Percentiles rank a stretch among this genome's conserved stretches.
These are phyloP conservation scores for Epithele typhae DNA, from an alignment of 768 basidiomycete species.

Conservation along the genomic window DNA sequence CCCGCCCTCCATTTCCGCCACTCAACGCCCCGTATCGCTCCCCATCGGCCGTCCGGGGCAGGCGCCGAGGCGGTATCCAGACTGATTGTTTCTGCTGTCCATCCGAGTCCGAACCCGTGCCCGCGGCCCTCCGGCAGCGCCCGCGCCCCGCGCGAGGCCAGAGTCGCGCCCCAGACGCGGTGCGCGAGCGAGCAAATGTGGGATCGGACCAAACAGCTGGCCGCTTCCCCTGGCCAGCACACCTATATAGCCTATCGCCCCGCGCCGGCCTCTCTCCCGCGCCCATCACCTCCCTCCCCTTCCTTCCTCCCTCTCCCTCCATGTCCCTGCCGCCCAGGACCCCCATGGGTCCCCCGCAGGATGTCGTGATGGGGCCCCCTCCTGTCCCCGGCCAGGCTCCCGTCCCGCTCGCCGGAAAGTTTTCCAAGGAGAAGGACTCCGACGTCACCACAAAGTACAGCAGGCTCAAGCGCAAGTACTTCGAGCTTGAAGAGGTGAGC, in stretches of 20 bases:
- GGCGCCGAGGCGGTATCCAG: no score
- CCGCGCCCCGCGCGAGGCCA: neutral
- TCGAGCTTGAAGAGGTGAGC: constrained; percentile 64
- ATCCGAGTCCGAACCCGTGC: no score
- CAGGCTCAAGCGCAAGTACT: constrained; percentile 60
- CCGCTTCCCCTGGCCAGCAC: constrained; percentile 20
- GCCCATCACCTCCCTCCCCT: constrained; percentile 14
- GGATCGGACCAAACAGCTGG: constrained; percentile 25
- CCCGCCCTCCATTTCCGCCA: constrained; percentile 13
- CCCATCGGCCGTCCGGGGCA: neutral
- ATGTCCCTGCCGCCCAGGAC: constrained; percentile 19
- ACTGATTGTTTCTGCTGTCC: no score
- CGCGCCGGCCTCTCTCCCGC: constrained; percentile 18
- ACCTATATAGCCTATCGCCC: constrained; percentile 18
- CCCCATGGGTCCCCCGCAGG: constrained; percentile 35
- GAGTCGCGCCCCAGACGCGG: constrained; percentile 9
- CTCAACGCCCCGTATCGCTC: constrained; percentile 16
- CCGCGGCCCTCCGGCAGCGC: no score
- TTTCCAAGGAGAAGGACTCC: constrained; percentile 30
- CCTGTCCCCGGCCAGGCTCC: constrained; percentile 32
- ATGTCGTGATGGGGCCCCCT: constrained; percentile 49
- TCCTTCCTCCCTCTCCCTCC: constrained; percentile 9
- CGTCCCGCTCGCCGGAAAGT: constrained; percentile 21
- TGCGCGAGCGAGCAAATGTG: constrained; percentile 16
- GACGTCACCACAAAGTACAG: constrained; percentile 60